Evolutionary conservation across 768 basidiomycete species (phyloP), one percentile per base, ranked within the genome.

Genomic region (Russula compacta): DNA sequence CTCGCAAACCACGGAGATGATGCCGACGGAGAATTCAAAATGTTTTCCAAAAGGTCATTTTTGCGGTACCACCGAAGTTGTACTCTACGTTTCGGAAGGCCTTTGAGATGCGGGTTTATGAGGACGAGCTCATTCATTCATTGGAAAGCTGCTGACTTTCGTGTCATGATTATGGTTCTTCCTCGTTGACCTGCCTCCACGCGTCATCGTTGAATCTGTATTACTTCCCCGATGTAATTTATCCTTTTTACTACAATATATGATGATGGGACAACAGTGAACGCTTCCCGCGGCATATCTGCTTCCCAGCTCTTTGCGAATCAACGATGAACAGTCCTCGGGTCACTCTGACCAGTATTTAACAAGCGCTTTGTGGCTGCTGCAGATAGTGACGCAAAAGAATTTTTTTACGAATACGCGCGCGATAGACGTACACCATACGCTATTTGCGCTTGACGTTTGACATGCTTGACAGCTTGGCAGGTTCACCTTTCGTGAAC

Each of bases 11-110:
- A 32, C 10, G 58, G 38, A 44, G 61, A 63, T 9, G 50, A 43
- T 3, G 15, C 21, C 11, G 49, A 49, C 15, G 61, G 61, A 21
- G 51, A 47, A 49, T 66, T 63, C 8, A 40, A 40, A 47, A 52
- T 50, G 46, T 66, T 49, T 66, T 66, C 33, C 36, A 60, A 49
- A 66, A 60, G 36, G 58, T 66, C 40, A 52, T 63, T 15, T 66
- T 66, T 36, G 53, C 61, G 11, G 32, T 66, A 3, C 61, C 61
- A n/a, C n/a, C 49, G 8, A 63, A 63, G 50, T 17, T 59, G 15
- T 14, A 35, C 33, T 32, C 58, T n/a, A 17, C 19, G 38, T 66
- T 66, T 33, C 44, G 47, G 17, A 49, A 63, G 50, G 35, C 58
- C 0, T 66, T 59, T 15, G 61, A 63, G 36, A 63, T 66, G 64